Conservation (phyloP, 768 basidiomycete genomes). For the Rhodotorula graminis region DNA sequence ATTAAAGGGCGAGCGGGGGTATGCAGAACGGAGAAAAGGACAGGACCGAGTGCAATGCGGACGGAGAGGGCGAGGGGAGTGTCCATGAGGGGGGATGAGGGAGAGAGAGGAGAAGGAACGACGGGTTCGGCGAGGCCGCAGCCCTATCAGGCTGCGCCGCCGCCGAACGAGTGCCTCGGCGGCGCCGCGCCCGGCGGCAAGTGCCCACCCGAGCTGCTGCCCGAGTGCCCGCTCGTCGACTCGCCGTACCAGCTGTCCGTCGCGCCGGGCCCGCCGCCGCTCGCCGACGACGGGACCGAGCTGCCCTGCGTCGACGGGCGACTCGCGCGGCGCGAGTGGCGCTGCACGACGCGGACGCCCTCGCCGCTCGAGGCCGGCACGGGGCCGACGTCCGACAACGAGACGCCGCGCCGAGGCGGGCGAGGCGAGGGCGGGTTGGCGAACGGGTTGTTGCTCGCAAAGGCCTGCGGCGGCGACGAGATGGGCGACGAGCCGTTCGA, state of each 20-base stretch:
- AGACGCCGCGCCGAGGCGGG: constrained; percentile 58
- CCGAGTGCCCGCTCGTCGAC: neutral
- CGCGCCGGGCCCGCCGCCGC: neutral
- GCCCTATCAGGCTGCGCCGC: neutral
- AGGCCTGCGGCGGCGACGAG: neutral
- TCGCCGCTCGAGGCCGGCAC: constrained; percentile 57
- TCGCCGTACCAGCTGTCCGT: neutral
- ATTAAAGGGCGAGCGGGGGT: neutral
- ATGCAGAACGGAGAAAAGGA: neutral
- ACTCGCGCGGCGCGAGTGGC: constrained; percentile 5
- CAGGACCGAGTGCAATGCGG: too few relatives aligned
- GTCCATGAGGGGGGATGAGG: neutral
- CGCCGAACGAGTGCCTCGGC: constrained; percentile 8
- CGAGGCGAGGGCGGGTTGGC: neutral
- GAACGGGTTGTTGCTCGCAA: constrained; percentile 25
- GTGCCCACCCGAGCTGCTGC: constrained; percentile 6
- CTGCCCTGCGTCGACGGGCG: neutral
- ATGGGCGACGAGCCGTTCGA: neutral
- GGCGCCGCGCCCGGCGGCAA: constrained; percentile 30
- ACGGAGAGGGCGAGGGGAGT: neutral
- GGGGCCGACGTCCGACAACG: constrained; percentile 75
- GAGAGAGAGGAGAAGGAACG: neutral
- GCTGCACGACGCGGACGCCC: constrained; percentile 23
- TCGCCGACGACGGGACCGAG: neutral
- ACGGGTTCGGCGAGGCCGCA: too few relatives aligned